Percentiles rank a stretch among this genome's conserved stretches.
Evolutionary conservation across 2,329 filamentous ascomycete genomes (phyloP).

Genomic region (Shiraia bambusicola): DNA sequence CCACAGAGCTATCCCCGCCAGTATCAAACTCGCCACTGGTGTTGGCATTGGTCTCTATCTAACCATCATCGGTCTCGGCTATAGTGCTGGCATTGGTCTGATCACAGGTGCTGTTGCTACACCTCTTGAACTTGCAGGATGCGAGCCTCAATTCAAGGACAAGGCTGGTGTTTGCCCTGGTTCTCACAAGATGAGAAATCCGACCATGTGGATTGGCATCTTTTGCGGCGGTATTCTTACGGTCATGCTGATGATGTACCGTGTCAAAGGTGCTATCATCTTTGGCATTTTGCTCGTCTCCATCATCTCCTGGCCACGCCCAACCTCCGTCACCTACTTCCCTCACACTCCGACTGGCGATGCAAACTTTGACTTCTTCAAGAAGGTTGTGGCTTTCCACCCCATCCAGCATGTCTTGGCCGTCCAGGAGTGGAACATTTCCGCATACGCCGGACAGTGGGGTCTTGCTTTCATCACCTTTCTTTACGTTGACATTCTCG

Average conservation of each 20-base stretch:
- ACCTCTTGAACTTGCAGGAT: slow-evolving; percentile 76
- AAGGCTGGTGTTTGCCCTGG: slow-evolving; percentile 59
- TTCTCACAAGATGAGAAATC: slow-evolving; percentile 75
- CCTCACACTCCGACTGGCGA: slow-evolving; percentile 70
- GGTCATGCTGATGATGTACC: slow-evolving; percentile 78
- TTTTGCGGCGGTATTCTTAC: slow-evolving; percentile 83
- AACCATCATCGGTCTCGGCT: slow-evolving; percentile 73
- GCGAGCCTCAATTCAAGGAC: slow-evolving; percentile 54
- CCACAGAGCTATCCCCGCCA: slow-evolving; percentile 70
- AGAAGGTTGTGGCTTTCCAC: slow-evolving; percentile 82
- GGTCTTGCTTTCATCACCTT: slow-evolving; percentile 84
- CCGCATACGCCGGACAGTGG: slow-evolving; percentile 71
- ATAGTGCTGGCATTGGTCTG: slow-evolving; percentile 78
- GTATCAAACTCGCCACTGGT: slow-evolving; percentile 83
- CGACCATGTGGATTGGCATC: slow-evolving; percentile 84
- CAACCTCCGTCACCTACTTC: slow-evolving; percentile 77
- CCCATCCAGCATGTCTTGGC: slow-evolving; percentile 68
- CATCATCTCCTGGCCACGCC: slow-evolving; percentile 84
- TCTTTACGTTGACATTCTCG: slow-evolving; percentile 86
- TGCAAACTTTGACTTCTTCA: slow-evolving; percentile 80
- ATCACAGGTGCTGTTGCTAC: slow-evolving; percentile 68
- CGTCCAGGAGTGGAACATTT: slow-evolving; percentile 73
- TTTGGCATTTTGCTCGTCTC: slow-evolving; percentile 79
- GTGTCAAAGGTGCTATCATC: slow-evolving; percentile 84
- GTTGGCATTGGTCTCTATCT: slow-evolving; percentile 85